Percentiles rank a stretch among this genome's conserved stretches.
phyloP scores from a whole-genome alignment of 768 basidiomycete species.

The Phaeotremella skinneri region DNA sequence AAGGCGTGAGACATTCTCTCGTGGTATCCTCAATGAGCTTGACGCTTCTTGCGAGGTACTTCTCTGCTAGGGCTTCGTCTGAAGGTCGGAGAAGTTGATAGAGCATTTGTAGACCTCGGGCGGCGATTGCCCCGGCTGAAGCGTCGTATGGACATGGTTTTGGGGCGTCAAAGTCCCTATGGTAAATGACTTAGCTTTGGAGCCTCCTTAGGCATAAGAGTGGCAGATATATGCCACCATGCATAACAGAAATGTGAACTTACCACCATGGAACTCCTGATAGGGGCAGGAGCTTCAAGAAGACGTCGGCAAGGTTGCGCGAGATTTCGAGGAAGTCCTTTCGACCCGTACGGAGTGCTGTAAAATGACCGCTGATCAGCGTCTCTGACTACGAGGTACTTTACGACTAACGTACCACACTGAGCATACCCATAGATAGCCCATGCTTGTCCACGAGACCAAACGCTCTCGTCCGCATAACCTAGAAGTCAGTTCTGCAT shows the following conservation, averaged over 20 bases:
- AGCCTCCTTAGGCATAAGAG: background rate
- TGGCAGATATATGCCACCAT: no score
- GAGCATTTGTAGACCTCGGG: conserved; percentile 35
- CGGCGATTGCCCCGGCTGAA: conserved; percentile 37
- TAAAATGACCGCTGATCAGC: background rate
- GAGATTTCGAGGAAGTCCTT: conserved; percentile 36
- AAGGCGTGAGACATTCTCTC: conserved; percentile 26
- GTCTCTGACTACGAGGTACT: background rate
- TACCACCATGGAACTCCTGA: conserved; percentile 39
- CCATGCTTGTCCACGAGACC: conserved; percentile 45
- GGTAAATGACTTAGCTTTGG: no score
- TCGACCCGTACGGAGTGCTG: conserved; percentile 37
- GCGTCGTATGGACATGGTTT: conserved; percentile 41
- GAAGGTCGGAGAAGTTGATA: conserved; percentile 25
- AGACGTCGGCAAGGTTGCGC: conserved; percentile 34
- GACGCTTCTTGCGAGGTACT: conserved; percentile 28
- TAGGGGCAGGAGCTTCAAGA: conserved; percentile 27
- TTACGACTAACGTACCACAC: conserved; percentile 27
- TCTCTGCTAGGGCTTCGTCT: conserved; percentile 25
- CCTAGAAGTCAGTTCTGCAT: conserved; percentile 20
- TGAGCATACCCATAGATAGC: conserved; percentile 44
- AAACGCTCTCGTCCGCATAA: conserved; percentile 37
- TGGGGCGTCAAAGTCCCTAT: conserved; percentile 40
- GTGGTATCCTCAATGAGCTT: conserved; percentile 33
- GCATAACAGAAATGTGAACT: conserved; percentile 21